Evolutionary conservation across 805 yeast species (phyloP), one percentile per base, ranked within the genome.

Genomic region (Cyberlindnera suaveolens): DNA sequence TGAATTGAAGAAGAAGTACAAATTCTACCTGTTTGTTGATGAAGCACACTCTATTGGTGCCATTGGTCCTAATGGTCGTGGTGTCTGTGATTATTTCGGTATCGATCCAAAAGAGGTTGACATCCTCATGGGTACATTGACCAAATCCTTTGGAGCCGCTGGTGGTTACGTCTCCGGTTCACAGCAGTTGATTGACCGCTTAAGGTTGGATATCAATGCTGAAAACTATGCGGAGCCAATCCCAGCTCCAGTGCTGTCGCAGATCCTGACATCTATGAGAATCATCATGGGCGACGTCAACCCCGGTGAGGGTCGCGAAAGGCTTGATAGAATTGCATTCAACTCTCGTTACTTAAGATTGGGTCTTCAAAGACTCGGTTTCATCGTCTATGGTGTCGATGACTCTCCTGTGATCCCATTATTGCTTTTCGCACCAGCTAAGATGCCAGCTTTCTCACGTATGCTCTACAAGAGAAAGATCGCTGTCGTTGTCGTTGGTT

Each of bases 31-130:
- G 41, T 93, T 85, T 58, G 85, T 95, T 48, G 99, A 93, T 63
- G 99, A 93, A 65, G 99, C 99, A 11, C 99, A 93, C 64, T 91
- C 98, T 5, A 84, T 93, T 57, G 99, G 99, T 56, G 99, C 99
- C n/a, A 75, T 93, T 67, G 99, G 99, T 26, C 93, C 95, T 36
- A 67, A 67, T 41, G 99, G 99, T 37, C 81, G 85, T 59, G 99
- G 99, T 59, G 84, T 93, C 31, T 90, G 97, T 68, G 98, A 93
- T 59, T 86, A 87, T 66, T 93, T 85, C 63, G 83, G 82, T 42
- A 77, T 93, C 39, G 75, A 80, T 50, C 91, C 98, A 34, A 61
- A 67, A 11, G 77, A 77, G 36, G 71, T 93, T 44, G 99, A 93
- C 66, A 69, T 93, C 49, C 67, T 93, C 52, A 93, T 93, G 99